These are phyloP conservation scores for Stemphylium vesicarium DNA, from an alignment of 2,329 filamentous ascomycete species.

Conservation along the genomic window DNA sequence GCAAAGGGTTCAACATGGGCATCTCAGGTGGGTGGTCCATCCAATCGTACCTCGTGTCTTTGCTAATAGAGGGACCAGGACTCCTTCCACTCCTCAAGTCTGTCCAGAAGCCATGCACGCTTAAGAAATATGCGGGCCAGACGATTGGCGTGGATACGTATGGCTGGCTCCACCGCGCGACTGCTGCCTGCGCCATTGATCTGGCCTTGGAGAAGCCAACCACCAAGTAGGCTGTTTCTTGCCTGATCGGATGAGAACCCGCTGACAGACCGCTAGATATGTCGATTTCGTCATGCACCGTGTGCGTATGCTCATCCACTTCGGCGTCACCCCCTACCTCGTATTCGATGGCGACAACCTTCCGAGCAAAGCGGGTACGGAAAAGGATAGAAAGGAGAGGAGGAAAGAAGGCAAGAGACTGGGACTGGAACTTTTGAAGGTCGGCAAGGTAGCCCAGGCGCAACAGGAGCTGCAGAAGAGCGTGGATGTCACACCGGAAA, in stretches of 20 bases:
- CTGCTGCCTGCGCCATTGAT: slow-evolving; percentile 87
- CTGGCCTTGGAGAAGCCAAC: slow-evolving; percentile 88
- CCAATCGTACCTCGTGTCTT: slow-evolving; percentile 24
- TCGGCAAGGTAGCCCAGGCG: slow-evolving; percentile 81
- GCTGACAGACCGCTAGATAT: slow-evolving; percentile 64
- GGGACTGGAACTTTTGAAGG: slow-evolving; percentile 79
- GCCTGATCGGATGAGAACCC: background rate
- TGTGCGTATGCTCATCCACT: slow-evolving; percentile 92
- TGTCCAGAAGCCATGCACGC: slow-evolving; percentile 85
- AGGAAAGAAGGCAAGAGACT: slow-evolving; percentile 77
- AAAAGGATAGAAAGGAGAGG: slow-evolving; percentile 74
- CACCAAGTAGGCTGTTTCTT: slow-evolving; percentile 67
- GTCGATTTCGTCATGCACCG: slow-evolving; percentile 89
- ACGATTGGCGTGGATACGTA: slow-evolving; percentile 96
- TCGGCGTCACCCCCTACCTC: slow-evolving; percentile 90
- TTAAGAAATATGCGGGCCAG: slow-evolving; percentile 86
- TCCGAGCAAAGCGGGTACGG: slow-evolving; percentile 89
- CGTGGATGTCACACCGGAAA: slow-evolving; percentile 92
- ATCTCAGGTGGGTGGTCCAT: slow-evolving; percentile 45
- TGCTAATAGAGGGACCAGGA: slow-evolving; percentile 60
- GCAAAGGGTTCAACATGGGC: slow-evolving; percentile 46
- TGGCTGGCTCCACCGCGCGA: slow-evolving; percentile 96
- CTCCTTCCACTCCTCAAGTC: slow-evolving; percentile 92
- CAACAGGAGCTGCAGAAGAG: slow-evolving; percentile 90
- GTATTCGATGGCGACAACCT: slow-evolving; percentile 96